Evolutionary conservation across 805 yeast genomes (phyloP).

Genomic region (Metahyphopichia silvanorum): DNA sequence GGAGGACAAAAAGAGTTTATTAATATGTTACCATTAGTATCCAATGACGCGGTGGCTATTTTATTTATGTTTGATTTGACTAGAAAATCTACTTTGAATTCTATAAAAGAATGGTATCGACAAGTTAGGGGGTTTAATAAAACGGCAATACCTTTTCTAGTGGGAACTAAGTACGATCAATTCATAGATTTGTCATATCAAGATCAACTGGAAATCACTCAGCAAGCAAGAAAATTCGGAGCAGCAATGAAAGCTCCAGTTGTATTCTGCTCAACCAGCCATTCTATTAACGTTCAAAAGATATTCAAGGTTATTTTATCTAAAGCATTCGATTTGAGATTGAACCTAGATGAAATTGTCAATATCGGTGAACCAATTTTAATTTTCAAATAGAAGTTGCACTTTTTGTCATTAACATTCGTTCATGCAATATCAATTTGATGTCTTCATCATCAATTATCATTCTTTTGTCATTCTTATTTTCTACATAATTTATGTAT

Average conservation of each 20-base stretch:
- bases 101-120: constrained; percentile 93
- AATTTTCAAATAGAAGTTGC: constrained; percentile 45
- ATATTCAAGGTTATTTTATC: constrained; percentile 88
- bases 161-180: constrained; percentile 91
- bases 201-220: constrained; percentile 82
- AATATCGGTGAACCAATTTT: constrained; percentile 91
- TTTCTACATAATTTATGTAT: no score
- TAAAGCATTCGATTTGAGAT: constrained; percentile 81
- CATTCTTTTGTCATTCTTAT: no score
- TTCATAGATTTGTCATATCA: constrained; percentile 75
- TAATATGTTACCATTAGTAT: constrained; percentile 91
- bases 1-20: constrained; percentile 96
- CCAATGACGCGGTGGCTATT: constrained; percentile 88
- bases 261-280: constrained; percentile 86
- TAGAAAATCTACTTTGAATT: constrained; percentile 76
- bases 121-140: constrained; percentile 87
- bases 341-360: constrained; percentile 79
- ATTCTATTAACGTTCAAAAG: constrained; percentile 89
- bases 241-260: constrained; percentile 83
- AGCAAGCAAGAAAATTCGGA: constrained; percentile 80
- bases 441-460: no score
- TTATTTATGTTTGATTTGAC: constrained; percentile 87
- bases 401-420: no score
- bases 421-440: no score
- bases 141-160: constrained; percentile 85